Evolutionary conservation across 2,329 filamentous ascomycete genomes (phyloP).

Genomic region (Teratosphaeriaceae sp.): DNA sequence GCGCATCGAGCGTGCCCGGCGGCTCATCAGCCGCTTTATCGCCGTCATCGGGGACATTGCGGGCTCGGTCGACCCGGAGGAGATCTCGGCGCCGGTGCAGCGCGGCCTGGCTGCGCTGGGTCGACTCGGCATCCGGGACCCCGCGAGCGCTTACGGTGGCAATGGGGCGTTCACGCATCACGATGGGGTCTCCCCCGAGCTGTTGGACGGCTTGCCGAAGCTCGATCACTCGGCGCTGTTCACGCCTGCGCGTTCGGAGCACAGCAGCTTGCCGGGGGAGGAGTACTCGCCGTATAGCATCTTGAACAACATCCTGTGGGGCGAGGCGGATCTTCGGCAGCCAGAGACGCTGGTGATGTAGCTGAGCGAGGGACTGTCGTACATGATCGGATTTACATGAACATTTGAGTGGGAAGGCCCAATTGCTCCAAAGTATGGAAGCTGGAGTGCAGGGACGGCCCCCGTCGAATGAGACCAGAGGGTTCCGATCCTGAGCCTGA

Average conservation of each 20-base stretch:
- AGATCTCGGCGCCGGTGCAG: slow-evolving; percentile 42
- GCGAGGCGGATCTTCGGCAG: slow-evolving; percentile 1
- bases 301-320: slow-evolving; percentile 41
- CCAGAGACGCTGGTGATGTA: slow-evolving; percentile 1
- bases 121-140: slow-evolving; percentile 31
- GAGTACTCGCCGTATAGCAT: slow-evolving; percentile 43
- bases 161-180: background rate
- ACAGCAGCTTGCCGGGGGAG: slow-evolving; percentile 20
- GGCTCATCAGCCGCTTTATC: slow-evolving; percentile 41
- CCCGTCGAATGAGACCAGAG: too few species aligned
- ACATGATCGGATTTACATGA: background rate
- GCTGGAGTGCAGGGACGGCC: too few species aligned
- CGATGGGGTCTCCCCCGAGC: slow-evolving; percentile 6
- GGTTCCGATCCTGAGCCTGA: too few species aligned
- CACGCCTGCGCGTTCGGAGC: slow-evolving; percentile 23
- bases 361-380: too few species aligned
- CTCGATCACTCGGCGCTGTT: slow-evolving; percentile 19
- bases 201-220: background rate
- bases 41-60: slow-evolving; percentile 42
- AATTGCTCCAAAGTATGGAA: too few species aligned
- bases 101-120: slow-evolving; percentile 41
- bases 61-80: slow-evolving; percentile 39
- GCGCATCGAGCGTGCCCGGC: slow-evolving; percentile 41
- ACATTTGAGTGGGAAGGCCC: background rate
- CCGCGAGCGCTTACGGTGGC: slow-evolving; percentile 8